Base-by-base conservation (phyloP, 2,329 filamentous ascomycete species). In the Diplodia corticola region DNA sequence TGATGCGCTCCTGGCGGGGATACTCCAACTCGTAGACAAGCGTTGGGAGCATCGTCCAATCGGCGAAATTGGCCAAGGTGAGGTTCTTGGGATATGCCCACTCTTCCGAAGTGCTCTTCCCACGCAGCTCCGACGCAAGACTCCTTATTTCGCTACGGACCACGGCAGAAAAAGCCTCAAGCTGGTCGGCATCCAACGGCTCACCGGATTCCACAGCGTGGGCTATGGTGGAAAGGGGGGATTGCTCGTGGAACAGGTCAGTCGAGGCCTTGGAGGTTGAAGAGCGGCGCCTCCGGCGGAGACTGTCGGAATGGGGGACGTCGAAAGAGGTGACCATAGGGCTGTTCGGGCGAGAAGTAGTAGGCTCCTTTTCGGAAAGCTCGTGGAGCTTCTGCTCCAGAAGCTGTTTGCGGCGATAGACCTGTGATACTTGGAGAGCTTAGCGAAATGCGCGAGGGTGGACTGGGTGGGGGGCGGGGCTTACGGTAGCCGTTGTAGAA, bases 21-120 rank as follows among this genome's bases (percentile, higher is more conserved):
- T 93, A 93, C 71, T 91, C 88, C 51, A 91, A 83, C 74, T 94
- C 91, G 75, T 93, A 94, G 15, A 93, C 89, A 4, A 93, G 80
- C 0, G 91, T 93, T 3, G 91, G 91, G 10, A 93, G 81, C 50
- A 88, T 85, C 59, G 91, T 88, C 82, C 89, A 94, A 73, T 91
- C 89, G 72, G 87, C 86, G 70, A 90, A 88, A 72, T 91, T 88
- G 57, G 73, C 67, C 12, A 88, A 70, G 0, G 85, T 91, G 44
- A 93, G 80, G 72, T 93, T 93, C 57, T 84, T 80, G 0, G 91
- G 91, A 72, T 93, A 93, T 75, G 83, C 67, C 79, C 84, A 70
- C 69, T 77, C 20, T 71, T 76, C 64, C 71, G 77, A 63, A 1
- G 83, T 85, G 22, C 85, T 82, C 71, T 89, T 89, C 67, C 89